Evolutionary conservation across 192 early-diverging fungal genomes (phyloP), one percentile per base, ranked within the genome.

Genomic region (Oehlia diaphana): DNA sequence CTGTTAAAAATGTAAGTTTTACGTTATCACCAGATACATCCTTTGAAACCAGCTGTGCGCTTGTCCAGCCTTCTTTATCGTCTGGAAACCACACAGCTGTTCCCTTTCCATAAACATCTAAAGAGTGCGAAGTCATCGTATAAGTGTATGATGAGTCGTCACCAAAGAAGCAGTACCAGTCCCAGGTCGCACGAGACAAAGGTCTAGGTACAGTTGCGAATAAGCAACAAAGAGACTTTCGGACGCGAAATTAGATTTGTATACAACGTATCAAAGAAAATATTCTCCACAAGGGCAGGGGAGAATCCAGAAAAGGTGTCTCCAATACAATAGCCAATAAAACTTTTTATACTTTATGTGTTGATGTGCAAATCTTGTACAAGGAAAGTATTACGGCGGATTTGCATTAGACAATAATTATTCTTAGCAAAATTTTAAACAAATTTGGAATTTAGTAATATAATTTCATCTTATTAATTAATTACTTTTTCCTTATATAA

Each of bases 81-180:
- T 98, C 94, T 72, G 90, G 88, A 82, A 97, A 95, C 96, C 96
- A 98, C 53, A 95, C 96, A 77, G 87, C 86, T 76, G 91, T 91
- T 47, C 93, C 93, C 74, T 91, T 90, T 70, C 88, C 87, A 83
- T 90, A 94, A 74, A 91, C 89, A 63, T 92, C 92, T 61, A 94
- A 83, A 44, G 85, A 78, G 19, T 79, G 66, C 21, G 77, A 78
- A 42, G 76, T 35, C 76, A 78, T 78, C 62, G 33, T 69, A 50
- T 19, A 66, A 37, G 13, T n/a, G 3, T 58, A 13, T 21, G 68
- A 70, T 70, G 68, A 70, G n/a, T n/a, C 26, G 65, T 66, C 65
- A 66, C 65, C 65, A 35, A n/a, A 66, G 28, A 66, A 31, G 28
- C 2, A 65, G 26, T 65, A 65, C 64, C 64, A 65, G 65, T 66